phyloP scores from a whole-genome alignment of 2,329 filamentous ascomycete genomes.

The Aspergillus proliferans region DNA sequence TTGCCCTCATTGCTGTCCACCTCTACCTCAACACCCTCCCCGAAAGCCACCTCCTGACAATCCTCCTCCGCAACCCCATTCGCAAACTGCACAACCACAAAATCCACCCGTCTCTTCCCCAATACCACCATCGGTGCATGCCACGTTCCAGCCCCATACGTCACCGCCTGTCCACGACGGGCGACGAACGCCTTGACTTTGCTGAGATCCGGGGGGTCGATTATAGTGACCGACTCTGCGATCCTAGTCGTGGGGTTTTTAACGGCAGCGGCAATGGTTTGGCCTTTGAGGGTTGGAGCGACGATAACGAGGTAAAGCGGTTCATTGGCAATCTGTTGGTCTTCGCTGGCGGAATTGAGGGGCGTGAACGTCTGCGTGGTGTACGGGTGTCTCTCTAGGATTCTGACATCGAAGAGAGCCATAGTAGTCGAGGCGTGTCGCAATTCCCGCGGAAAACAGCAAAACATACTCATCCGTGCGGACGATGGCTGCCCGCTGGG shows the following conservation, averaged over 20 bases:
- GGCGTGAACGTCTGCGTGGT: conserved; percentile 92
- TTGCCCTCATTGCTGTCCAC: not conserved
- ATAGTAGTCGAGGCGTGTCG: conserved; percentile 18
- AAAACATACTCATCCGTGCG: conserved; percentile 80
- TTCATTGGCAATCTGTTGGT: conserved; percentile 14
- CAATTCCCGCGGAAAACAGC: conserved; percentile 64
- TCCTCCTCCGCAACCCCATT: conserved; percentile 80
- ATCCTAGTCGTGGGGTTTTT: conserved; percentile 11
- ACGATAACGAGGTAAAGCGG: conserved; percentile 74
- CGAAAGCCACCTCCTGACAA: conserved; percentile 68
- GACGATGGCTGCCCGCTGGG: conserved; percentile 39
- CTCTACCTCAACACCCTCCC: conserved; percentile 32
- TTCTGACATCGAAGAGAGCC: conserved; percentile 56
- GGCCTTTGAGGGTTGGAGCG: conserved; percentile 62
- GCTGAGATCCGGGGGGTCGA: conserved; percentile 62
- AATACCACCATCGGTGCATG: conserved; percentile 94
- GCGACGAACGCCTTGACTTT: conserved; percentile 73
- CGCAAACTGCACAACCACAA: conserved; percentile 81
- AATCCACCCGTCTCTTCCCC: conserved; percentile 65
- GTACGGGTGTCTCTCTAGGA: conserved; percentile 88
- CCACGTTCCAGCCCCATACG: conserved; percentile 87
- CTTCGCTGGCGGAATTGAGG: conserved; percentile 42
- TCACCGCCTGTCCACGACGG: conserved; percentile 72
- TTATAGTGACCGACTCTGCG: conserved; percentile 29
- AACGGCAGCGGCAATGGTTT: conserved; percentile 24